Evolutionary conservation across 345 rosid species (phyloP).

Genomic region (Gossypium mustelinum): DNA sequence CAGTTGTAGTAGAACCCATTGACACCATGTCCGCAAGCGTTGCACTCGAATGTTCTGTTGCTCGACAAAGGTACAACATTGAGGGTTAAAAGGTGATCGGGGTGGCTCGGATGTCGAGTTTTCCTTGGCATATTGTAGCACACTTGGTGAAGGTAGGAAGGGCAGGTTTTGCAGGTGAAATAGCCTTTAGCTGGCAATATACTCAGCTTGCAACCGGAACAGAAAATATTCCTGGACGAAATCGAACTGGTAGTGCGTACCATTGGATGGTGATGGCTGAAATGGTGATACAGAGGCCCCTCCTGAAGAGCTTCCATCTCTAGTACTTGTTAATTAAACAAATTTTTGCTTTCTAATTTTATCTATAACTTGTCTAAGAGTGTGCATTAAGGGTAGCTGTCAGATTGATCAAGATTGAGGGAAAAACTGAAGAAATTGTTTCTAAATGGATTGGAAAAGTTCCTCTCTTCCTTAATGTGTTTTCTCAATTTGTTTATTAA

Average conservation of each 20-base stretch:
- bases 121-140: constrained; percentile 43
- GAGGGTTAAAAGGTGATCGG: constrained; percentile 30
- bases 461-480: too few relatives aligned
- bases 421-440: neutral
- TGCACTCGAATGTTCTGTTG: constrained; percentile 24
- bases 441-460: too few relatives aligned
- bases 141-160: constrained; percentile 32
- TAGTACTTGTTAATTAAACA: neutral
- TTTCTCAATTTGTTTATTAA: neutral
- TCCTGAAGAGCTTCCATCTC: constrained; percentile 2
- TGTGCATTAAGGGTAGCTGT: neutral
- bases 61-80: constrained; percentile 19
- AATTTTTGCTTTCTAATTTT: neutral
- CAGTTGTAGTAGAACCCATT: constrained; percentile 45
- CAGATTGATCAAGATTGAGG: neutral
- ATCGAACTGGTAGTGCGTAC: neutral
- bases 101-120: constrained; percentile 40
- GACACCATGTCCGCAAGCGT: constrained; percentile 35
- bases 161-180: constrained; percentile 42
- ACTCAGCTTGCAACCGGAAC: constrained; percentile 36
- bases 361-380: neutral
- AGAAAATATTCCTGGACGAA: neutral
- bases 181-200: constrained; percentile 33
- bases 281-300: constrained; percentile 25
- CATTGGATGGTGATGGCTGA: constrained; percentile 46